These are phyloP conservation scores for Mortierella claussenii DNA, from an alignment of 192 early-diverging fungal species.

Conservation along the genomic window DNA sequence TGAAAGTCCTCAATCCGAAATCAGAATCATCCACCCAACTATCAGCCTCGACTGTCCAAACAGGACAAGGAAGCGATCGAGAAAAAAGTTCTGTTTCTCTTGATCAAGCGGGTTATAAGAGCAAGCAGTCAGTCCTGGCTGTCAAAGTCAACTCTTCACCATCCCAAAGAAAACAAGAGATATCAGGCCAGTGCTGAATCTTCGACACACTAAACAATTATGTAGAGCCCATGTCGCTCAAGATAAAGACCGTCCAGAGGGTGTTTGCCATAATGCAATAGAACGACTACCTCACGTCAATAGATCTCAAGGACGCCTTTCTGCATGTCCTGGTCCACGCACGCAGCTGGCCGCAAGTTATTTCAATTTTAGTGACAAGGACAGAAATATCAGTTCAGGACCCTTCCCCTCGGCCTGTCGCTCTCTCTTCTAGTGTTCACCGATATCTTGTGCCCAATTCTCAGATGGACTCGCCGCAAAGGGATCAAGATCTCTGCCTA, in stretches of 20 bases:
- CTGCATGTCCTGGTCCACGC: slow-evolving; percentile 49
- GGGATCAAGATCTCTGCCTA: slow-evolving; percentile 37
- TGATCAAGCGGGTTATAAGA: no score
- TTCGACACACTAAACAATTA: slow-evolving; percentile 33
- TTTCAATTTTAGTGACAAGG: slow-evolving; percentile 13
- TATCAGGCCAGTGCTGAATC: slow-evolving; percentile 30
- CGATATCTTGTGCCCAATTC: slow-evolving; percentile 22
- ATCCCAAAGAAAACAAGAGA: slow-evolving; percentile 45
- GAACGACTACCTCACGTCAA: slow-evolving; percentile 34
- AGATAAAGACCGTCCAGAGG: slow-evolving; percentile 25
- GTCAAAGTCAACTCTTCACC: slow-evolving; percentile 19
- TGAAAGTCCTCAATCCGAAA: not conserved
- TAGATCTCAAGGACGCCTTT: slow-evolving; percentile 55
- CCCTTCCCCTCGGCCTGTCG: slow-evolving; percentile 4
- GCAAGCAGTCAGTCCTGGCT: not conserved
- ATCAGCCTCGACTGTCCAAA: no score
- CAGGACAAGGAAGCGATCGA: no score
- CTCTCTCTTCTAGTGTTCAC: slow-evolving; percentile 25
- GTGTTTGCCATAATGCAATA: slow-evolving; percentile 17
- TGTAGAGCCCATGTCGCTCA: slow-evolving; percentile 14
- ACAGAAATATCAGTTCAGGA: slow-evolving; percentile 2
- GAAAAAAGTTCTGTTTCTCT: no score
- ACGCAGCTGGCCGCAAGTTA: slow-evolving; percentile 19
- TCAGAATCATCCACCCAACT: no score
- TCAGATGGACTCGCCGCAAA: slow-evolving; percentile 29